These are phyloP conservation scores for Globisporangium spiculum DNA, from an alignment of 352 stramenopile species.

Conservation along the genomic window DNA sequence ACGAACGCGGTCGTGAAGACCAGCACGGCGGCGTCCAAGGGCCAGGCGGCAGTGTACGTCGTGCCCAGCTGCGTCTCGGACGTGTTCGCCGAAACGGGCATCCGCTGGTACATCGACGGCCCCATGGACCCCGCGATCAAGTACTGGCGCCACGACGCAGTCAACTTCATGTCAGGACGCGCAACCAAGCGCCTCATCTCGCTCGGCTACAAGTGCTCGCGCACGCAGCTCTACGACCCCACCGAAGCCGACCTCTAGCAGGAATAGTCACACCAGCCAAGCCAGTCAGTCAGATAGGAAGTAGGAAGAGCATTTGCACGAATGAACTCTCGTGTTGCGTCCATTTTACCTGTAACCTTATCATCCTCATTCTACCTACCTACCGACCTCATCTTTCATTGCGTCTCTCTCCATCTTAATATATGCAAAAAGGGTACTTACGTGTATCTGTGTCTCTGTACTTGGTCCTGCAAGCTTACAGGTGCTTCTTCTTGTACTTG, in stretches of 20 bases:
- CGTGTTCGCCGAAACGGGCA: slow-evolving; percentile 76
- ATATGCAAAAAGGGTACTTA: slow-evolving; percentile 7
- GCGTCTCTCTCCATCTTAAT: background rate
- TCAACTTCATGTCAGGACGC: slow-evolving; percentile 46
- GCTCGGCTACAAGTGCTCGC: slow-evolving; percentile 68
- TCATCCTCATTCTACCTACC: background rate
- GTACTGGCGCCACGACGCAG: slow-evolving; percentile 51
- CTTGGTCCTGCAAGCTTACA: slow-evolving; percentile 29
- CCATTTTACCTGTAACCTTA: background rate
- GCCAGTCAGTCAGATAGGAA: too few relatives aligned
- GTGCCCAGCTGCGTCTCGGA: slow-evolving; percentile 70
- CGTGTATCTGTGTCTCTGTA: background rate
- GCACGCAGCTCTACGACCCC: slow-evolving; percentile 67
- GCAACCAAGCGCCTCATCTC: slow-evolving; percentile 61
- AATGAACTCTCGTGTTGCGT: background rate
- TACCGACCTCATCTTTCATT: background rate
- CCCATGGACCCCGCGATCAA: slow-evolving; percentile 47
- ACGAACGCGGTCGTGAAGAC: slow-evolving; percentile 51
- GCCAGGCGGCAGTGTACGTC: slow-evolving; percentile 50
- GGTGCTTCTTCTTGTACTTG: slow-evolving; percentile 91
- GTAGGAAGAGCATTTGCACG: background rate
- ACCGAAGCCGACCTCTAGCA: slow-evolving; percentile 10
- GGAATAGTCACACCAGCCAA: background rate
- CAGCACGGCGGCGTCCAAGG: slow-evolving; percentile 27
- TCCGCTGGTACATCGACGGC: slow-evolving; percentile 80